phyloP scores from a whole-genome alignment of 2,329 filamentous ascomycete species.

The Cladophialophora yegresii region DNA sequence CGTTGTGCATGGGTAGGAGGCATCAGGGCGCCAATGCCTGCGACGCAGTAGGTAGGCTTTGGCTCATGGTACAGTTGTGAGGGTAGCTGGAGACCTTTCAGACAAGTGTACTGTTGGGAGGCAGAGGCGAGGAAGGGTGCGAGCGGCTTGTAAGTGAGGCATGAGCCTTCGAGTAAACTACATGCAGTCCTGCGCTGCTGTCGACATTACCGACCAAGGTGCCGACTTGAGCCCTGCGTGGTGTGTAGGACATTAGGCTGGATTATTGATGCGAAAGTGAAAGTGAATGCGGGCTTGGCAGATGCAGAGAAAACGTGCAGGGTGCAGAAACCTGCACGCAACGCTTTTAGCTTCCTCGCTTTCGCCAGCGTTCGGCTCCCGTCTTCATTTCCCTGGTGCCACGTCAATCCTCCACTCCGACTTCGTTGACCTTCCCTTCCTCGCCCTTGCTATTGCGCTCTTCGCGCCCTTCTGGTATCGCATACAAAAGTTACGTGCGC shows the following conservation, averaged over 20 bases:
- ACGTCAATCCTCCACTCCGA: slow-evolving; percentile 20
- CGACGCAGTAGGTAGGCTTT: neutral
- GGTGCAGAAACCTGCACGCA: slow-evolving; percentile 5
- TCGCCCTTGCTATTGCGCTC: neutral
- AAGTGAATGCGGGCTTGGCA: neutral
- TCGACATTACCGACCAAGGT: neutral
- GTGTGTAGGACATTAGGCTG: neutral
- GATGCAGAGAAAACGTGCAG: slow-evolving; percentile 2
- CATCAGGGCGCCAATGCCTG: neutral
- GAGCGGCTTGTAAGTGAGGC: neutral
- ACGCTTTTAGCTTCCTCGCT: slow-evolving; percentile 13
- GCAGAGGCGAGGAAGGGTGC: neutral
- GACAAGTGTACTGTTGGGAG: neutral
- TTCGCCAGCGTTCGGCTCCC: slow-evolving; percentile 9
- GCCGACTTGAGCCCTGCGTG: neutral
- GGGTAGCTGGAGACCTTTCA: neutral
- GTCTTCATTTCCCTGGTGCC: slow-evolving; percentile 15
- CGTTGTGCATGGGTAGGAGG: neutral
- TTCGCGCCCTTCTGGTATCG: neutral
- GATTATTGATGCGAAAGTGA: neutral
- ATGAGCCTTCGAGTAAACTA: neutral
- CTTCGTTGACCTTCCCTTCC: neutral
- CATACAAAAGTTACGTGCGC: neutral
- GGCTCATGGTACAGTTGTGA: neutral
- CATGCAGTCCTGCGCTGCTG: neutral